phyloP scores from a whole-genome alignment of 495 filamentous ascomycete genomes.

The Aspergillus ostianus region DNA sequence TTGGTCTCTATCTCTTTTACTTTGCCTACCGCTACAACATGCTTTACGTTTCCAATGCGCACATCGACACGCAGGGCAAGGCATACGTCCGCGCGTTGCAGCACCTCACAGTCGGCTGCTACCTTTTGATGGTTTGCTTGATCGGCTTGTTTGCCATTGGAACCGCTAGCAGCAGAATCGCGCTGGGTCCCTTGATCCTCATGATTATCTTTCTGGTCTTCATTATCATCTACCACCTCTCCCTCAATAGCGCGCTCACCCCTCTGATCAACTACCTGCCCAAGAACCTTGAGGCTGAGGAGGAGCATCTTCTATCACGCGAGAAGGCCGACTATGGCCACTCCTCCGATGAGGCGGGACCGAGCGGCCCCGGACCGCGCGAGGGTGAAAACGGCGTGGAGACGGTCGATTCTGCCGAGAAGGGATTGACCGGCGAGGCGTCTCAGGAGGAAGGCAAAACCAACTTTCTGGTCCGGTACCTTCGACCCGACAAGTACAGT shows the following conservation, averaged over 20 bases:
- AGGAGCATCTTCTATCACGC: conserved; percentile 59
- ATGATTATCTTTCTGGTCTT: conserved; percentile 82
- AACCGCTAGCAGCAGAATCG: conserved; percentile 52
- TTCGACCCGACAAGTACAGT: conserved; percentile 74
- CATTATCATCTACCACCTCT: conserved; percentile 77
- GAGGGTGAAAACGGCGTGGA: conserved; percentile 30
- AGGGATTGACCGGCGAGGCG: conserved; percentile 27
- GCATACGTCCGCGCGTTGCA: conserved; percentile 88
- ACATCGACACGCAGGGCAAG: conserved; percentile 87
- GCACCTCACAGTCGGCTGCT: conserved; percentile 85
- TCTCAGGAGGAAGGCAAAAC: conserved; percentile 42
- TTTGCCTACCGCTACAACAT: conserved; percentile 94
- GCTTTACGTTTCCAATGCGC: conserved; percentile 81
- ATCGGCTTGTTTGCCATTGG: conserved; percentile 85
- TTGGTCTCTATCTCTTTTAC: conserved; percentile 86
- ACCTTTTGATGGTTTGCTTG: conserved; percentile 80
- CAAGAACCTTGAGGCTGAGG: conserved; percentile 59
- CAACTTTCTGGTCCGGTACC: conserved; percentile 64
- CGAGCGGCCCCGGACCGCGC: conserved; percentile 20
- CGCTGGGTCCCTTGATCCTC: conserved; percentile 73
- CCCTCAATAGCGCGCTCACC: conserved; percentile 72
- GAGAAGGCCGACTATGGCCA: conserved; percentile 27
- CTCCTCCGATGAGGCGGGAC: conserved; percentile 20
- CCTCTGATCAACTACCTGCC: conserved; percentile 84
- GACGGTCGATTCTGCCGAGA: conserved; percentile 36